These are phyloP conservation scores for Neonectria faginata DNA, from an alignment of 2,329 filamentous ascomycete genomes.

Conservation along the genomic window DNA sequence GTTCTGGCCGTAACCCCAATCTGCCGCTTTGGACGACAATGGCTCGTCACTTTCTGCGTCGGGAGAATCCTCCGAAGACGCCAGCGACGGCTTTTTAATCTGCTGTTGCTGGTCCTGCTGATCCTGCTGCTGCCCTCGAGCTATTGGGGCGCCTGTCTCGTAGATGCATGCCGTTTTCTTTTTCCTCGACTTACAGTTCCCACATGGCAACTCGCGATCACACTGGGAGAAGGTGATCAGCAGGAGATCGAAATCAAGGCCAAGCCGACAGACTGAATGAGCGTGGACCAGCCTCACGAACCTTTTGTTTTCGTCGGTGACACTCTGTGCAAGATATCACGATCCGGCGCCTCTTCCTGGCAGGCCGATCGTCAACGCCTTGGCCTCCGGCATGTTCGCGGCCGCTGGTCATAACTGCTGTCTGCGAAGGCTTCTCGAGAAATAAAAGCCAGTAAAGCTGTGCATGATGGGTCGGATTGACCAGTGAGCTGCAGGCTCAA, in stretches of 20 bases:
- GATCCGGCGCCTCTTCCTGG: constrained; percentile 68
- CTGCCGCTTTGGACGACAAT: constrained; percentile 57
- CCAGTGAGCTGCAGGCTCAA: background rate
- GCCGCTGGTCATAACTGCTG: constrained; percentile 25
- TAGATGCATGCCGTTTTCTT: constrained; percentile 69
- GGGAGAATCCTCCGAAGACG: constrained; percentile 5
- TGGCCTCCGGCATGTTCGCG: constrained; percentile 15
- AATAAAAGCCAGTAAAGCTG: background rate
- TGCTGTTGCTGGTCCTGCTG: constrained; percentile 14
- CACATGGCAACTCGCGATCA: constrained; percentile 69
- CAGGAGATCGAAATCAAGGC: background rate
- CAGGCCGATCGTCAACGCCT: constrained; percentile 48
- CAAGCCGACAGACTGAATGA: background rate
- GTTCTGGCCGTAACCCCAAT: constrained; percentile 67
- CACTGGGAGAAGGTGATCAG: constrained; percentile 56
- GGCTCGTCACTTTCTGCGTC: constrained; percentile 42
- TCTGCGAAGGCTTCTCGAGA: background rate
- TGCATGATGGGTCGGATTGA: background rate
- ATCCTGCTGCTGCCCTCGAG: constrained; percentile 48
- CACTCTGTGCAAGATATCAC: constrained; percentile 75
- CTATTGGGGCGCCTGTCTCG: constrained; percentile 62
- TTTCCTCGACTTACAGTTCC: constrained; percentile 68
- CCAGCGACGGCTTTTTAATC: constrained; percentile 9
- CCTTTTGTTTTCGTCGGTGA: constrained; percentile 73
- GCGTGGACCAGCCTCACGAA: constrained; percentile 36